Conservation (phyloP, 208 protist species). For the Zelonia costaricensis region DNA sequence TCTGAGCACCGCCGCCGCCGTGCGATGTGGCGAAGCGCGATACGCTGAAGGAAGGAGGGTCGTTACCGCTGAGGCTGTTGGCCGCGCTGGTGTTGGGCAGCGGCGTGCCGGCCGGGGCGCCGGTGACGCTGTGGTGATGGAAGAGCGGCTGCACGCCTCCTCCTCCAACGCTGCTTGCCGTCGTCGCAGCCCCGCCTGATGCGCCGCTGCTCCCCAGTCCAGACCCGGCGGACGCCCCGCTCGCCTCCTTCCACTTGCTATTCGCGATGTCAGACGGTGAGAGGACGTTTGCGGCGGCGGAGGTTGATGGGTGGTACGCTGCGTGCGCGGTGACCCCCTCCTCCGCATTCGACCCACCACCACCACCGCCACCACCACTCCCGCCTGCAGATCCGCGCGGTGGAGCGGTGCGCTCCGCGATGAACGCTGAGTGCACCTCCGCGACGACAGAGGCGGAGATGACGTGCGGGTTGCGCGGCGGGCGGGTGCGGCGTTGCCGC, state of each 20-base stretch:
- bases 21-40: background rate
- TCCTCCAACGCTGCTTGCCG: background rate
- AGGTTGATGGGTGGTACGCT: background rate
- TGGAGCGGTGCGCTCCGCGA: background rate
- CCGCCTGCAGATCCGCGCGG: too few relatives aligned
- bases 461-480: background rate
- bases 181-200: background rate
- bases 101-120: too few relatives aligned
- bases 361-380: too few relatives aligned
- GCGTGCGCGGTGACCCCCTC: too few relatives aligned
- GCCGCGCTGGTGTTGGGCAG: too few relatives aligned
- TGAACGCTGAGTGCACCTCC: background rate
- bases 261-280: background rate
- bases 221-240: background rate
- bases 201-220: background rate
- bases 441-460: too few relatives aligned
- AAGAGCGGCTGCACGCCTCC: too few relatives aligned
- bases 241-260: conserved; percentile 10
- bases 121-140: too few relatives aligned
- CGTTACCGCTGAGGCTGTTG: too few relatives aligned
- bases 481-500: background rate
- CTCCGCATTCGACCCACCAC: too few relatives aligned
- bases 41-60: background rate
- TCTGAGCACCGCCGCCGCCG: background rate
- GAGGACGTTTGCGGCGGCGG: background rate